Conservation (phyloP, 257 asterid genomes). For the Cynanchum wilfordii region DNA sequence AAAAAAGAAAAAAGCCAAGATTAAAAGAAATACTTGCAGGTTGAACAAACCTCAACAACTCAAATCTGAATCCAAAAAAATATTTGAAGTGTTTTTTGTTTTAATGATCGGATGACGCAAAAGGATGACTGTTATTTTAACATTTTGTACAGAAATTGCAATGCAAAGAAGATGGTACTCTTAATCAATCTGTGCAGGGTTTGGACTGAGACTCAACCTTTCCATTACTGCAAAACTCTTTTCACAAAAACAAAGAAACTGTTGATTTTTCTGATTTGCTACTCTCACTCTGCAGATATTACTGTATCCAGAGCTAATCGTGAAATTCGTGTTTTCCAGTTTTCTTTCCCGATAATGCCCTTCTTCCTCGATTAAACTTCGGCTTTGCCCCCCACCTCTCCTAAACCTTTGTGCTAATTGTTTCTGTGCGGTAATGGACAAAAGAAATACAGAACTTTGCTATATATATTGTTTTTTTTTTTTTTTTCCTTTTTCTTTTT, state of each 20-base stretch:
- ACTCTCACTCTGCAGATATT: neutral
- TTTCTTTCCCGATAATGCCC: slow-evolving; percentile 14
- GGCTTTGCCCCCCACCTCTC: neutral
- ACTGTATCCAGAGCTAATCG: neutral
- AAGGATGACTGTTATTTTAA: neutral
- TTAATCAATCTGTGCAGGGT: slow-evolving; percentile 7
- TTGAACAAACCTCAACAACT: slow-evolving; percentile 24
- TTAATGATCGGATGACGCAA: neutral
- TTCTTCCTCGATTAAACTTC: slow-evolving; percentile 1
- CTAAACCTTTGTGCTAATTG: neutral
- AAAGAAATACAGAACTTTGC: no score
- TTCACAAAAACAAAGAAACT: slow-evolving; percentile 2
- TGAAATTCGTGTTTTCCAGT: neutral
- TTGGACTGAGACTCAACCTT: slow-evolving; percentile 1
- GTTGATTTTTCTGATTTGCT: slow-evolving; percentile 15
- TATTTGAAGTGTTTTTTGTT: neutral
- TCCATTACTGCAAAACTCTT: slow-evolving; percentile 3
- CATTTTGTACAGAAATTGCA: slow-evolving; percentile 15
- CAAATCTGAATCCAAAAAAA: neutral
- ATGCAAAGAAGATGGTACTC: slow-evolving; percentile 6
- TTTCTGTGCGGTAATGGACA: no score
- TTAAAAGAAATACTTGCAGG: slow-evolving; percentile 6
- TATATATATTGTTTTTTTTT: no score
- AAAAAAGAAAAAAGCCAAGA: neutral
- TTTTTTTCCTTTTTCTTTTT: no score